Conservation (phyloP, 148 eudicot genomes). For the Camellia sinensis region DNA sequence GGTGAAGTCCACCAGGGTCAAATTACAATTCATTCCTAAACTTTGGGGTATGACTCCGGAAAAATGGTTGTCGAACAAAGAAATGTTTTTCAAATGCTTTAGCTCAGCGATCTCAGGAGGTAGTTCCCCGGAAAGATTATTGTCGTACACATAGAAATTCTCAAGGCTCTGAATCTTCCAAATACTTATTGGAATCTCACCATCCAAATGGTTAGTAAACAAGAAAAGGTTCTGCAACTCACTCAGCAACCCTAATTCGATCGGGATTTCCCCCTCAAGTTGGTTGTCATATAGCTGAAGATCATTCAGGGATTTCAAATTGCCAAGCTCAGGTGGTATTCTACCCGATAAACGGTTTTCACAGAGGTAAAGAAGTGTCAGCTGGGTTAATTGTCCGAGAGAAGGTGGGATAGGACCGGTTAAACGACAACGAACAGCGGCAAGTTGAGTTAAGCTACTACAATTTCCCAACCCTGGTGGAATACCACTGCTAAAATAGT, state of each 20-base stretch:
- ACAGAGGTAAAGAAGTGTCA: constrained; percentile 45
- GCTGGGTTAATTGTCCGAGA: constrained; percentile 45
- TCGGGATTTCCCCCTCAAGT: constrained; percentile 65
- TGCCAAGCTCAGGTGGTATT: constrained; percentile 75
- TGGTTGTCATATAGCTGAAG: constrained; percentile 47
- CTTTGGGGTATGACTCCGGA: constrained; percentile 63
- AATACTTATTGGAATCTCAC: constrained; percentile 57
- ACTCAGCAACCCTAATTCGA: constrained; percentile 53
- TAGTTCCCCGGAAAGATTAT: constrained; percentile 55
- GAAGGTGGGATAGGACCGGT: constrained; percentile 67
- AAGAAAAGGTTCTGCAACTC: constrained; percentile 36
- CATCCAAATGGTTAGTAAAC: constrained; percentile 48
- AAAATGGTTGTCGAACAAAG: constrained; percentile 53
- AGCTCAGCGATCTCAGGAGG: constrained; percentile 56
- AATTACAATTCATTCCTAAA: constrained; percentile 56
- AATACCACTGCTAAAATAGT: constrained; percentile 44
- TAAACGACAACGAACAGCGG: constrained; percentile 48
- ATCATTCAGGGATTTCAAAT: constrained; percentile 44
- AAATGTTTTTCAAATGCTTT: constrained; percentile 45
- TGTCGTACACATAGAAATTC: constrained; percentile 43
- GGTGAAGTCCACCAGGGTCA: constrained; percentile 57
- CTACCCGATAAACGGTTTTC: constrained; percentile 52
- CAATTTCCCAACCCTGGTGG: constrained; percentile 61
- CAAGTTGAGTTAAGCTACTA: constrained; percentile 35
- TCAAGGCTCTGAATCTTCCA: constrained; percentile 69